These are phyloP conservation scores for Didymellaceae sp. DNA, from an alignment of 2,329 filamentous ascomycete genomes.

Conservation along the genomic window DNA sequence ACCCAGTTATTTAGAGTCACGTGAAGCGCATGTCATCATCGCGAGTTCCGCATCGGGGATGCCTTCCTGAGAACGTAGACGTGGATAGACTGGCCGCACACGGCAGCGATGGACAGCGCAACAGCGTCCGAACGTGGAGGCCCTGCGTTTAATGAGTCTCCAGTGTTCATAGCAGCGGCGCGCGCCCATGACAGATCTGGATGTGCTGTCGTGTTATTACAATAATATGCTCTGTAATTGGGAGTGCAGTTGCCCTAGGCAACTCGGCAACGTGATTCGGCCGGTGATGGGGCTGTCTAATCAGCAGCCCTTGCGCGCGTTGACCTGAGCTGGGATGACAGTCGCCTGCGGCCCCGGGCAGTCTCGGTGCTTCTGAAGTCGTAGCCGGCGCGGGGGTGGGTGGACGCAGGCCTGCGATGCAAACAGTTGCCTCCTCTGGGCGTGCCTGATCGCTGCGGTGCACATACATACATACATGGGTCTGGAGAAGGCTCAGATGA, in stretches of 20 bases:
- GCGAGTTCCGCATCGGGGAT: constrained; percentile 15
- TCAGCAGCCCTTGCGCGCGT: constrained; percentile 4
- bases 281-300: constrained; percentile 15
- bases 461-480: too few relatives aligned
- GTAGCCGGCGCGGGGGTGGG: constrained; percentile 18
- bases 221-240: constrained; percentile 21
- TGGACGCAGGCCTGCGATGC: constrained; percentile 20
- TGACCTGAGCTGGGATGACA: neutral
- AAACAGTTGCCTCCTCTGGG: constrained; percentile 19
- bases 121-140: constrained; percentile 5
- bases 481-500: constrained; percentile 19
- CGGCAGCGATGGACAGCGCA: constrained; percentile 12
- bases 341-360: constrained; percentile 15
- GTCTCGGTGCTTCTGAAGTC: constrained; percentile 20
- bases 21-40: constrained; percentile 6
- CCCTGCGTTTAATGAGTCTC: constrained; percentile 20
- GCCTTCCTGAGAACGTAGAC: constrained; percentile 15
- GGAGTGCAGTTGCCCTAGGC: constrained; percentile 19
- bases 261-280: constrained; percentile 21
- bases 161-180: constrained; percentile 18
- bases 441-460: constrained; percentile 16
- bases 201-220: constrained; percentile 17
- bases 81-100: constrained; percentile 7
- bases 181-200: constrained; percentile 16
- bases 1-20: constrained; percentile 5